A percentile compares a stretch with the other conserved stretches of the same genome.
These are phyloP conservation scores for Arachis stenosperma DNA, from an alignment of 306 rosid species.

Conservation along the genomic window DNA sequence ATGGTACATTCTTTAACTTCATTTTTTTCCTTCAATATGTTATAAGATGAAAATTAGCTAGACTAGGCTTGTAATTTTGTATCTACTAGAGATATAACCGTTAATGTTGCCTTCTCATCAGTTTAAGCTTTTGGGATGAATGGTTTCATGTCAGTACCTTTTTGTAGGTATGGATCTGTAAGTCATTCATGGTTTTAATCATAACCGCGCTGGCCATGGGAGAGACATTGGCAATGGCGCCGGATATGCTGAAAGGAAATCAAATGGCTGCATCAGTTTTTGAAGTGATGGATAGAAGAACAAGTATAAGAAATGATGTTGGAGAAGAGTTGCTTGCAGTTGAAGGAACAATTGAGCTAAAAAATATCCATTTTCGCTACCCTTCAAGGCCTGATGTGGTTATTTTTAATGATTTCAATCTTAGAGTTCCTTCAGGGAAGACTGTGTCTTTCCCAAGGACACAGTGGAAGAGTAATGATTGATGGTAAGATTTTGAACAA, in stretches of 20 bases:
- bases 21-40: background rate
- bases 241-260: constrained; percentile 85
- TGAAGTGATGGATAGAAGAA: constrained; percentile 68
- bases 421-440: constrained; percentile 64
- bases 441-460: constrained; percentile 31
- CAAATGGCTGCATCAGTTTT: constrained; percentile 91
- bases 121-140: too few species aligned
- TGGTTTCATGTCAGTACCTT: background rate
- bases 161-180: constrained; percentile 86
- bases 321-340: constrained; percentile 68
- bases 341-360: constrained; percentile 80
- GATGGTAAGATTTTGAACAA: constrained; percentile 56
- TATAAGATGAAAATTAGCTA: background rate
- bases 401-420: constrained; percentile 68
- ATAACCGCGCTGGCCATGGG: constrained; percentile 95
- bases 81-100: too few species aligned
- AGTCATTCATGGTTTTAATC: constrained; percentile 84
- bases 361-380: constrained; percentile 61
- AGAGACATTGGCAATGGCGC: constrained; percentile 85
- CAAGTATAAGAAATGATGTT: constrained; percentile 53
- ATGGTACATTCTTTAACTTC: constrained; percentile 55
- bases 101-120: too few species aligned
- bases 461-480: constrained; percentile 56
- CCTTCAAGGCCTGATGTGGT: constrained; percentile 83
- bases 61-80: background rate